Evolutionary conservation across 257 asterid genomes (phyloP).

Genomic region (Fraxinus excelsior): DNA sequence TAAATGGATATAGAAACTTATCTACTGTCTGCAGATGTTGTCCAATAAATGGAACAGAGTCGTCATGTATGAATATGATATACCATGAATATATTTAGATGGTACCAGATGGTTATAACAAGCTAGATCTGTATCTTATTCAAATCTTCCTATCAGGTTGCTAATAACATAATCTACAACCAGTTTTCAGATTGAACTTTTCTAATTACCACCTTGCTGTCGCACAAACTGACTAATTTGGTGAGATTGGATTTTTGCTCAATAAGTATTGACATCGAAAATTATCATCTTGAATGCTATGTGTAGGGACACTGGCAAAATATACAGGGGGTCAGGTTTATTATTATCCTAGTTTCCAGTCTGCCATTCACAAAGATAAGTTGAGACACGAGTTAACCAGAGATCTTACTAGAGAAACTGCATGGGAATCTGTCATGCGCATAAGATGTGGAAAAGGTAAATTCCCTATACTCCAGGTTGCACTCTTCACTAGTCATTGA

Average conservation of each 20-base stretch:
- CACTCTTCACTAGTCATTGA: background rate
- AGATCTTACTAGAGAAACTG: conserved; percentile 96
- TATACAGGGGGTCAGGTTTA: conserved; percentile 99
- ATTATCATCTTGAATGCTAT: conserved; percentile 26
- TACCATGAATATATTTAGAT: background rate
- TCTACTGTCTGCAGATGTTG: conserved; percentile 2
- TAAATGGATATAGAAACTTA: conserved; percentile 13
- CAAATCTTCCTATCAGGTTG: background rate
- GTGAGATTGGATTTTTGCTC: conserved; percentile 7
- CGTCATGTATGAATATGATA: too few relatives aligned
- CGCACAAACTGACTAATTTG: background rate
- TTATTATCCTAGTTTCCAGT: conserved; percentile 80
- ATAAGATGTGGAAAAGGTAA: conserved; percentile 99
- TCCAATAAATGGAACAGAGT: background rate
- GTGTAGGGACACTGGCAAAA: conserved; percentile 85
- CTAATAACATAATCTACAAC: background rate
- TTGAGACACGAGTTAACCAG: conserved; percentile 80
- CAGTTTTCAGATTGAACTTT: conserved; percentile 2
- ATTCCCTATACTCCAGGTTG: conserved; percentile 14
- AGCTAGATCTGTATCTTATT: background rate
- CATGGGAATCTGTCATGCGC: conserved; percentile 99
- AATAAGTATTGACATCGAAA: conserved; percentile 6
- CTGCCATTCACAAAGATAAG: conserved; percentile 70
- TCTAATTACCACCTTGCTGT: background rate
- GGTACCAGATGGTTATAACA: background rate